Base-by-base conservation (phyloP, 208 protist genomes). In the Tritrichomonas musculus region DNA sequence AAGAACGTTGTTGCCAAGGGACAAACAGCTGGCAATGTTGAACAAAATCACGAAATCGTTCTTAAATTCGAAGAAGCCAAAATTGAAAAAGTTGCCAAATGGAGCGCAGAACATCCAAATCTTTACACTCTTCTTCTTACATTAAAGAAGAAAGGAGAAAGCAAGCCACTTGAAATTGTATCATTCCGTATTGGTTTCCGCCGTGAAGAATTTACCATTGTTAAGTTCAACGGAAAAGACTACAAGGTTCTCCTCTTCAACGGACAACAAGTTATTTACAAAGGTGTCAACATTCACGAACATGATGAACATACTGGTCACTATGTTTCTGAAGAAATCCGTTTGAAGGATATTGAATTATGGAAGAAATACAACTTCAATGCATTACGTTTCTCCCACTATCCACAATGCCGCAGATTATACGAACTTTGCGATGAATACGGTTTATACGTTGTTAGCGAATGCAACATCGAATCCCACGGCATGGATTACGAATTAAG, bases 391-490 rank as follows among this genome's bases (percentile, higher is more conserved):
- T 94, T 94, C 25, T 72, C 92, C 36, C 95, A 96, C 94, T 96
- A 96, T 93, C 95, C 95, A 8, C 94, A 95, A 93, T 30, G 39
- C 92, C 1, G 44, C 36, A 60, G 53, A n/a, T 94, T 66, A 50
- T 95, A 95, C 92, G 39, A 80, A 41, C 57, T 95, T n/a, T 95
- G 95, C 93, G 94, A 95, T 75, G 80, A 92, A 14, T 72, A 94
- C n/a, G 95, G 95, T 39, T n/a, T 96, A 64, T 95, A 93, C 39
- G 95, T 96, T 27, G 65, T 95, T 17, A 95, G 96, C 93, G 95
- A 96, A 69, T 94, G 95, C 65, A 96, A 96, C 92, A 92, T 95
- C 60, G 95, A 96, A 93, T 95, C 94, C 27, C 95, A 96, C 92
- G 95, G 94, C 84, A 66, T 92, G 47, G 44, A 49, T 30, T 53